These are phyloP conservation scores for Tricholoma hemisulphureum DNA, from an alignment of 768 basidiomycete species.

Conservation along the genomic window DNA sequence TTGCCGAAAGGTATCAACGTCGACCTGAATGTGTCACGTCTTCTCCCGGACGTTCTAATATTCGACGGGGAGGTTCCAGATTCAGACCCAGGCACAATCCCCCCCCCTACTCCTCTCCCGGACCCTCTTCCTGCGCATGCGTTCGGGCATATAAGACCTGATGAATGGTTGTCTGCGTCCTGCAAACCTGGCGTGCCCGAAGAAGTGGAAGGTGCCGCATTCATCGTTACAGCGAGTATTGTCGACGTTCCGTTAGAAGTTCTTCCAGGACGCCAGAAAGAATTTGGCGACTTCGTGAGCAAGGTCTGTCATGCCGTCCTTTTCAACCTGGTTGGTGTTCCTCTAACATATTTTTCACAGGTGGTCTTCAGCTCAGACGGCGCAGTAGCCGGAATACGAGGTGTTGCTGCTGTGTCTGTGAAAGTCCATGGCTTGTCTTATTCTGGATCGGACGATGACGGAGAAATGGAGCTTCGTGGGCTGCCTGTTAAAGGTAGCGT, in stretches of 20 bases:
- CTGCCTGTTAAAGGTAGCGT: constrained; percentile 70
- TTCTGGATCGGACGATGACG: constrained; percentile 25
- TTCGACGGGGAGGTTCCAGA: constrained; percentile 69
- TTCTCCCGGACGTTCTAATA: constrained; percentile 75
- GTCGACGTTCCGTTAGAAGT: constrained; percentile 75
- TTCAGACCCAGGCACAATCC: constrained; percentile 7
- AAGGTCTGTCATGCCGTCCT: constrained; percentile 49
- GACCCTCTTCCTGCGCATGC: constrained; percentile 69
- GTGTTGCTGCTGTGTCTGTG: constrained; percentile 59
- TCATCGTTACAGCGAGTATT: constrained; percentile 62
- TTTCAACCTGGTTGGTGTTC: background rate
- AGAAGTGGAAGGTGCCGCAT: constrained; percentile 52
- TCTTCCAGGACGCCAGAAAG: constrained; percentile 71
- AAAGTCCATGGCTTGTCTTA: constrained; percentile 61
- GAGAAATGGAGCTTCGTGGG: constrained; percentile 58
- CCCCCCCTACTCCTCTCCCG: constrained; percentile 50
- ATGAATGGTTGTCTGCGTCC: constrained; percentile 58
- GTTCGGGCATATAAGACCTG: constrained; percentile 73
- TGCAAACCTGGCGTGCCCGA: constrained; percentile 41
- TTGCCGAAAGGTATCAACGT: constrained; percentile 70
- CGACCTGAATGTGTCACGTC: constrained; percentile 56
- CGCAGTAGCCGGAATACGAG: constrained; percentile 67
- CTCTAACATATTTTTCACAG: constrained; percentile 31
- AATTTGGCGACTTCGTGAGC: constrained; percentile 72
- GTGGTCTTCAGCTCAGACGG: constrained; percentile 67